Conservation (phyloP, 2,329 filamentous ascomycete genomes). For the Nectriaceae sp. region DNA sequence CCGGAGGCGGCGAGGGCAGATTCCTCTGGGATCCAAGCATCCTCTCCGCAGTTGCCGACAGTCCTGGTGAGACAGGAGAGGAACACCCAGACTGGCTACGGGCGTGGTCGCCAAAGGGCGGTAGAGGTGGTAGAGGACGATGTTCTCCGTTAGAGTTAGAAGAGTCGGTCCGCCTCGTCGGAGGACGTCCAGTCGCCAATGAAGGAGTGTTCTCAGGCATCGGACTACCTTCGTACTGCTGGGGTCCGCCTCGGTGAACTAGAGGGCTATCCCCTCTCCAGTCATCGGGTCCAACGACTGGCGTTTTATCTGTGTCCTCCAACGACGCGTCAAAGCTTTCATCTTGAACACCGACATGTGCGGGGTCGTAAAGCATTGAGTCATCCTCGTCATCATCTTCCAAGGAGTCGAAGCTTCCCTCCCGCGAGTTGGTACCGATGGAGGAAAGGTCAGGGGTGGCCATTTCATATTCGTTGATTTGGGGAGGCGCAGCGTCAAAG, state of each 20-base stretch:
- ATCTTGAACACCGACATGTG: conserved; percentile 50
- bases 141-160: conserved; percentile 77
- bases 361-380: conserved; percentile 53
- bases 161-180: conserved; percentile 69
- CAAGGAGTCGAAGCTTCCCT: conserved; percentile 89
- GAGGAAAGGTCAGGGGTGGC: conserved; percentile 95
- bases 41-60: conserved; percentile 72
- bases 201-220: conserved; percentile 56
- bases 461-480: conserved; percentile 98
- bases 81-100: conserved; percentile 46
- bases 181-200: conserved; percentile 49
- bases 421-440: conserved; percentile 82
- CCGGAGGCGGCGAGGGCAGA: conserved; percentile 73
- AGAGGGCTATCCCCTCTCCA: conserved; percentile 76
- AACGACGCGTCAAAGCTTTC: conserved; percentile 96
- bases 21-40: conserved; percentile 67
- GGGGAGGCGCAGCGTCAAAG: conserved; percentile 89
- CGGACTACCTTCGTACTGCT: conserved; percentile 67
- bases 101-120: conserved; percentile 53
- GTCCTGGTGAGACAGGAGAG: conserved; percentile 59
- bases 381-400: conserved; percentile 73
- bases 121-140: conserved; percentile 83
- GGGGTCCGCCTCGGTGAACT: conserved; percentile 27
- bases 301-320: conserved; percentile 95
- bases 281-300: conserved; percentile 94